Evolutionary conservation across 495 filamentous ascomycete genomes (phyloP).

Genomic region (Trichoderma parareesei): DNA sequence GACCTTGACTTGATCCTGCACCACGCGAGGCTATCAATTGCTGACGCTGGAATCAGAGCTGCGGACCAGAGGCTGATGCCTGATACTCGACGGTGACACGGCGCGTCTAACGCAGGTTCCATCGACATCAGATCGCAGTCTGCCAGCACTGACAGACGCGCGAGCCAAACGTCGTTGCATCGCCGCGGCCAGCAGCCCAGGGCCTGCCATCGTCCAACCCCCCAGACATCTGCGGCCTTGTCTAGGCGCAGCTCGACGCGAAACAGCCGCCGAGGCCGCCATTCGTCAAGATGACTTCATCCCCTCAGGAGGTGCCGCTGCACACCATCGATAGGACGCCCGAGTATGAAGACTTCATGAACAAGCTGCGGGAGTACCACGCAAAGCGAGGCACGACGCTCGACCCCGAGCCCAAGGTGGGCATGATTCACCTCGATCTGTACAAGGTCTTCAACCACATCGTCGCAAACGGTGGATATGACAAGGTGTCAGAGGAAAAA

Average conservation of each 20-base stretch:
- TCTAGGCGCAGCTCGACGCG: not conserved
- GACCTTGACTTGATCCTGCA: too few species aligned
- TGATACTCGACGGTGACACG: not conserved
- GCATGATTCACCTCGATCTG: slow-evolving; percentile 60
- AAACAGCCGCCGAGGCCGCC: not conserved
- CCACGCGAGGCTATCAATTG: slow-evolving; percentile 3
- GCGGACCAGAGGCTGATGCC: not conserved
- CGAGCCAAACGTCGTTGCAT: not conserved
- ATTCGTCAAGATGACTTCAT: not conserved
- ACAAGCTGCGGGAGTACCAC: slow-evolving; percentile 56
- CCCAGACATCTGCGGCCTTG: not conserved
- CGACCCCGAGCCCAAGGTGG: slow-evolving; percentile 66
- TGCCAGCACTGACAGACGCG: not conserved
- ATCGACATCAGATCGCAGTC: not conserved
- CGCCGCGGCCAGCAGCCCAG: not conserved
- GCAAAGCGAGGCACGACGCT: slow-evolving; percentile 64
- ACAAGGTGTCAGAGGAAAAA: slow-evolving; percentile 70
- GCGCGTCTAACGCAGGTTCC: too few species aligned
- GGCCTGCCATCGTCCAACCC: not conserved
- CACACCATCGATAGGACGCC: slow-evolving; percentile 41
- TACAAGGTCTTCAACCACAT: slow-evolving; percentile 63
- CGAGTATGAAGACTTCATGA: slow-evolving; percentile 64
- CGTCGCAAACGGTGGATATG: slow-evolving; percentile 65
- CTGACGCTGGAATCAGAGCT: not conserved
- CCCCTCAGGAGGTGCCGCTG: slow-evolving; percentile 11